These are phyloP conservation scores for Scytalidium sp. DNA, from an alignment of 2,329 filamentous ascomycete genomes.

Conservation along the genomic window DNA sequence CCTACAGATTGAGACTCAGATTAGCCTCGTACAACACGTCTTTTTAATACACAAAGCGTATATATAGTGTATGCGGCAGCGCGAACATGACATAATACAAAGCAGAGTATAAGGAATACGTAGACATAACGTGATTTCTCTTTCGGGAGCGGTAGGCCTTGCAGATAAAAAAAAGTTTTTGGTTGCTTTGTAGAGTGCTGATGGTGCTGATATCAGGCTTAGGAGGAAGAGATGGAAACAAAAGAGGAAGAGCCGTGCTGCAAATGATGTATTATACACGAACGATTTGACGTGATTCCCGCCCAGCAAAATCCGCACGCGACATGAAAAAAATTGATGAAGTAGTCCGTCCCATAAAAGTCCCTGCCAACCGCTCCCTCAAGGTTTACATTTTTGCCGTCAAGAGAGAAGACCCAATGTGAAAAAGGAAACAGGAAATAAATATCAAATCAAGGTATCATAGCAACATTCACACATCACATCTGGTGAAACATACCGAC, in stretches of 20 bases:
- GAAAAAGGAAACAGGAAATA: constrained; percentile 15
- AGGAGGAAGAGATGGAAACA: not conserved
- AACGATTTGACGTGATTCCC: constrained; percentile 12
- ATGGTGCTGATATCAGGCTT: not conserved
- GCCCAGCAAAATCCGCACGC: not conserved
- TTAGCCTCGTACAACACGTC: constrained; percentile 23
- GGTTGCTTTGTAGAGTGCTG: not conserved
- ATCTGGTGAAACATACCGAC: constrained; percentile 96
- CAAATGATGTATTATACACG: constrained; percentile 33
- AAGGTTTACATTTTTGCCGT: constrained; percentile 7
- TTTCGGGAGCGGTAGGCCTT: not conserved
- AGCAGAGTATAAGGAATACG: not conserved
- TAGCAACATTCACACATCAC: constrained; percentile 52
- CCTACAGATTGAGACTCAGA: constrained; percentile 38
- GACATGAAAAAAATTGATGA: not conserved
- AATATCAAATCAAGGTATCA: constrained; percentile 26
- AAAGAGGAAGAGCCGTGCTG: not conserved
- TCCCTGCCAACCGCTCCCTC: constrained; percentile 8
- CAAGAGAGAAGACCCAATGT: constrained; percentile 20
- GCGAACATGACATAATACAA: not conserved
- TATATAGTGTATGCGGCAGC: not conserved
- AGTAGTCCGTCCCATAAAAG: not conserved
- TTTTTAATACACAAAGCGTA: not conserved
- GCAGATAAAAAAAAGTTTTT: not conserved
- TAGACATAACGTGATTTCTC: not conserved